These are phyloP conservation scores for Onygenales sp. DNA, from an alignment of 2,329 filamentous ascomycete genomes.

Conservation along the genomic window DNA sequence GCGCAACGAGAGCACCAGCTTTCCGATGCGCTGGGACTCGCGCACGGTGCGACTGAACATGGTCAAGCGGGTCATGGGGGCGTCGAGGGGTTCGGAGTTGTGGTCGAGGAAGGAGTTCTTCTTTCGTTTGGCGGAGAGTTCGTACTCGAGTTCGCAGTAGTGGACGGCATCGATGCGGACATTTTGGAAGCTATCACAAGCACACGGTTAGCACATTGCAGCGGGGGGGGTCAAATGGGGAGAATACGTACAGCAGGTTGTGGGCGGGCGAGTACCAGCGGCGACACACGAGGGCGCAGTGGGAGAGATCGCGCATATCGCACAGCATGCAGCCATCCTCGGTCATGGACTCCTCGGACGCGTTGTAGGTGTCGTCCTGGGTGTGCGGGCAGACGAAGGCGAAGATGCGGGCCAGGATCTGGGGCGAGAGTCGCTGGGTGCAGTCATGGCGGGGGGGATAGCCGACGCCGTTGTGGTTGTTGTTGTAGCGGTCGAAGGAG, in stretches of 20 bases:
- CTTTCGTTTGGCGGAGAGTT: slow-evolving; percentile 70
- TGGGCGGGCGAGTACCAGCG: slow-evolving; percentile 58
- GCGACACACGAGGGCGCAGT: slow-evolving; percentile 65
- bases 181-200: slow-evolving; percentile 60
- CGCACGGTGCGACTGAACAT: slow-evolving; percentile 75
- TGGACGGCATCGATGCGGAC: slow-evolving; percentile 90
- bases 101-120: slow-evolving; percentile 62
- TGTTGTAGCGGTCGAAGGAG: background rate
- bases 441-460: slow-evolving; percentile 17
- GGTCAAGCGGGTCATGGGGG: slow-evolving; percentile 63
- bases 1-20: slow-evolving; percentile 69
- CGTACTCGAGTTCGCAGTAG: slow-evolving; percentile 80
- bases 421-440: slow-evolving; percentile 51
- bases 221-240: too few species aligned
- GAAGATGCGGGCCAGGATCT: slow-evolving; percentile 71
- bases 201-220: background rate
- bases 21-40: slow-evolving; percentile 61
- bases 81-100: slow-evolving; percentile 72
- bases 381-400: slow-evolving; percentile 74
- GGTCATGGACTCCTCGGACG: slow-evolving; percentile 69
- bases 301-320: slow-evolving; percentile 77
- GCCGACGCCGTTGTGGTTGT: background rate
- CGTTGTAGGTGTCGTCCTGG: slow-evolving; percentile 66
- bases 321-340: slow-evolving; percentile 86
- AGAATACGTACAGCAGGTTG: slow-evolving; percentile 50